phyloP scores from a whole-genome alignment of 106 monocot genomes.

The Apostasia shenzhenica region DNA sequence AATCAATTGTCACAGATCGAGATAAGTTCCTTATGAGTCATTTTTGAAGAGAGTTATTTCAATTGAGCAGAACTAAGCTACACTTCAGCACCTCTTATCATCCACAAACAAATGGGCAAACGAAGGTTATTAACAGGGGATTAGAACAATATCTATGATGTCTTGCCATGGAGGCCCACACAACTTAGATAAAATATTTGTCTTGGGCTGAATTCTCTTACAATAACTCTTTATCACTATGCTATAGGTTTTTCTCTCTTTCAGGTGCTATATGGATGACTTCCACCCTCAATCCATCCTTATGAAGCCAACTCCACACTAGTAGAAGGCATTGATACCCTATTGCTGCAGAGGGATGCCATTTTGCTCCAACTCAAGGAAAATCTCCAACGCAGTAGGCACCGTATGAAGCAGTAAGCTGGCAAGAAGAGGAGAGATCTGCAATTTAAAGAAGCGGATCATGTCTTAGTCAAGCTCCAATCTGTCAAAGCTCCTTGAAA shows the following conservation, averaged over 20 bases:
- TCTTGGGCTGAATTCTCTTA: background rate
- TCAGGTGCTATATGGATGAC: background rate
- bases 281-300: background rate
- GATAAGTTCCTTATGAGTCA: background rate
- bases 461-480: background rate
- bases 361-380: background rate
- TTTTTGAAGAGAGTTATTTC: slow-evolving; percentile 1
- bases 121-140: background rate
- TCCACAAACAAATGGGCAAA: background rate
- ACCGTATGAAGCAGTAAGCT: background rate
- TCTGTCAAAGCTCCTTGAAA: background rate
- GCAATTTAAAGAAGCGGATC: background rate
- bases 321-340: background rate
- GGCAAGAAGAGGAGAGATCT: background rate
- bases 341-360: background rate
- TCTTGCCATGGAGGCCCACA: background rate
- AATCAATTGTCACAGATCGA: background rate
- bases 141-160: background rate
- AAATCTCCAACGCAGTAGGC: background rate
- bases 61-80: background rate
- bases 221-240: background rate
- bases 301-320: background rate
- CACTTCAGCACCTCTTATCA: background rate
- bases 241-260: background rate
- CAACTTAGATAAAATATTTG: background rate